These are phyloP conservation scores for Pseudogymnoascus sp. DNA, from an alignment of 2,329 filamentous ascomycete species.

Conservation along the genomic window DNA sequence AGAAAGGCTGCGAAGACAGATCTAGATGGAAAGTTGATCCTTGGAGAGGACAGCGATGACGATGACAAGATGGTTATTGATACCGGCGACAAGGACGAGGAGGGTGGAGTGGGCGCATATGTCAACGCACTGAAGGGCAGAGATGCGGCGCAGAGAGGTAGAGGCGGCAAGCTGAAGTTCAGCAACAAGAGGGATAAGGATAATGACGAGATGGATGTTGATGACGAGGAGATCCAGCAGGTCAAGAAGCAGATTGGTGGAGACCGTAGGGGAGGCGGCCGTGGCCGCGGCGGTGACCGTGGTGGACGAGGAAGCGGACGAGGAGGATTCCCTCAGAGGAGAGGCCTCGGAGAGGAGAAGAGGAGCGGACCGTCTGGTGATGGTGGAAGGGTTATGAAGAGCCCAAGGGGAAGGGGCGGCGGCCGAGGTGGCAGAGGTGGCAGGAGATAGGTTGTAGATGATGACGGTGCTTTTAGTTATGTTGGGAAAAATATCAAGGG, in stretches of 20 bases:
- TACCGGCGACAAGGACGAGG: conserved; percentile 36
- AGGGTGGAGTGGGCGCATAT: conserved; percentile 58
- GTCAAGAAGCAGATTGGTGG: conserved; percentile 41
- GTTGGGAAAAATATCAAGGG: conserved; percentile 5
- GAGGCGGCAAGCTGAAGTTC: conserved; percentile 63
- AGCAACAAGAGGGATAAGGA: conserved; percentile 54
- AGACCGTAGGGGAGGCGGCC: conserved; percentile 25
- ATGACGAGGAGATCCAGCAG: conserved; percentile 39
- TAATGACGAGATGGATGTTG: conserved; percentile 42
- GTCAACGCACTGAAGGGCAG: conserved; percentile 61
- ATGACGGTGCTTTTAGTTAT: conserved; percentile 6
- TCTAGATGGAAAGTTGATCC: conserved; percentile 71
- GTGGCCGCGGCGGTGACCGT: conserved; percentile 26
- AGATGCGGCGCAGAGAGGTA: conserved; percentile 55
- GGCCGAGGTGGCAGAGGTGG: conserved; percentile 20
- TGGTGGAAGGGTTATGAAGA: conserved; percentile 25
- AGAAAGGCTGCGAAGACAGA: conserved; percentile 58
- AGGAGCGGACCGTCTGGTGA: conserved; percentile 19
- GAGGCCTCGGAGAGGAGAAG: conserved; percentile 39
- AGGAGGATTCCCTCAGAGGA: conserved; percentile 39
- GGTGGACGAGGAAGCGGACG: conserved; percentile 33
- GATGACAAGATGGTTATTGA: conserved; percentile 58
- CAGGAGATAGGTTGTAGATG: conserved; percentile 17
- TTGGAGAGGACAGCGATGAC: conserved; percentile 51
- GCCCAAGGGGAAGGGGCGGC: background rate